Conservation (phyloP, 768 basidiomycete genomes). For the Solioccasus polychromus region DNA sequence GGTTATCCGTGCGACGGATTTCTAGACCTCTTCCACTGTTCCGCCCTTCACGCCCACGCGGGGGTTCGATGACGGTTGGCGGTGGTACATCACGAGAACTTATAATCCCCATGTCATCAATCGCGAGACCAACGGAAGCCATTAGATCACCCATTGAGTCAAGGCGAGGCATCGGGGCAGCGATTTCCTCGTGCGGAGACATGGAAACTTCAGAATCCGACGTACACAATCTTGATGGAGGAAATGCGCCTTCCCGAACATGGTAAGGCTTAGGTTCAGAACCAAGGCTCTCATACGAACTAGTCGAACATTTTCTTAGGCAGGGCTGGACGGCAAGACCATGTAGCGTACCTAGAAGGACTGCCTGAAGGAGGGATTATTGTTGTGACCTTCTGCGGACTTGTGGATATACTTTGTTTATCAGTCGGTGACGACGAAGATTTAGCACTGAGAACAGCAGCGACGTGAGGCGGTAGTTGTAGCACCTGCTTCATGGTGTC, state of each 20-base stretch:
- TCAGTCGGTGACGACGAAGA: conserved; percentile 19
- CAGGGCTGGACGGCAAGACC: background rate
- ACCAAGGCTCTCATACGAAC: conserved; percentile 24
- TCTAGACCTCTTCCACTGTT: conserved; percentile 27
- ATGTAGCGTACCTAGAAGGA: conserved; percentile 19
- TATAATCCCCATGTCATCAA: conserved; percentile 38
- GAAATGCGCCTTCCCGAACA: conserved; percentile 64
- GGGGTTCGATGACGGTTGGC: conserved; percentile 39
- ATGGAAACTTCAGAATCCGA: conserved; percentile 16
- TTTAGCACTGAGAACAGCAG: conserved; percentile 36
- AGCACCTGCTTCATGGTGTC: conserved; percentile 59
- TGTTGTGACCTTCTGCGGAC: conserved; percentile 21
- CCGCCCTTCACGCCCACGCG: conserved; percentile 33
- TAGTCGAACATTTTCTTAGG: conserved; percentile 3
- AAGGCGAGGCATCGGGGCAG: conserved; percentile 21
- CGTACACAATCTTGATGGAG: conserved; percentile 40
- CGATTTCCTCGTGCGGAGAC: conserved; percentile 18
- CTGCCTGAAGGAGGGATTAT: conserved; percentile 1
- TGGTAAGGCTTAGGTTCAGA: conserved; percentile 27
- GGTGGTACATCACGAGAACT: conserved; percentile 33
- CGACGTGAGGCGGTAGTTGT: conserved; percentile 56
- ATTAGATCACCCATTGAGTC: conserved; percentile 39
- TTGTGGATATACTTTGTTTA: conserved; percentile 24
- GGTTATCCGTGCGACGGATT: conserved; percentile 28
- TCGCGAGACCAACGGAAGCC: conserved; percentile 36